Percentiles rank a stretch among this genome's conserved stretches.
Conservation (phyloP, 2,329 filamentous ascomycete genomes). For the Didymellaceae sp. region DNA sequence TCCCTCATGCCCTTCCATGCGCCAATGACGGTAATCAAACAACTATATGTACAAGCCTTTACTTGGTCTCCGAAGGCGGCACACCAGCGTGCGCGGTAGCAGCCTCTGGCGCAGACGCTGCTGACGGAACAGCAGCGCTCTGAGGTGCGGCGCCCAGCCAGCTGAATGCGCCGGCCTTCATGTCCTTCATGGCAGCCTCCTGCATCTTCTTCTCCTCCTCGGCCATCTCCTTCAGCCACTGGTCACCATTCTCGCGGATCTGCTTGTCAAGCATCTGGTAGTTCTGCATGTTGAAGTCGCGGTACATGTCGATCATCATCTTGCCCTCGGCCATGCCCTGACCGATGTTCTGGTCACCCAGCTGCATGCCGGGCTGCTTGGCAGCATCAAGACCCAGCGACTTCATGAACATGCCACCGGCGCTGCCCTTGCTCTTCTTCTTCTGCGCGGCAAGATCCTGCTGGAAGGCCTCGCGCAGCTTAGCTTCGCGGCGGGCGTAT, state of each 20-base stretch:
- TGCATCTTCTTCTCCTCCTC: slow-evolving; percentile 86
- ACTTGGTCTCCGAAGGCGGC: slow-evolving; percentile 20
- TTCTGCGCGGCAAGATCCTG: slow-evolving; percentile 75
- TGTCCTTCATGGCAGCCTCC: slow-evolving; percentile 88
- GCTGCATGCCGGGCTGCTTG: slow-evolving; percentile 60
- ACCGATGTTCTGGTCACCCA: slow-evolving; percentile 62
- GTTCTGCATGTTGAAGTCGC: slow-evolving; percentile 87
- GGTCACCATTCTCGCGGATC: slow-evolving; percentile 90
- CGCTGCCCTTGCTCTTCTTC: slow-evolving; percentile 65
- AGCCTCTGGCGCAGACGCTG: slow-evolving; percentile 25
- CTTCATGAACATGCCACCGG: slow-evolving; percentile 72
- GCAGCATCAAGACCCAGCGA: slow-evolving; percentile 77
- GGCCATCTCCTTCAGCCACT: slow-evolving; percentile 94
- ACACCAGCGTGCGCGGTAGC: slow-evolving; percentile 23
- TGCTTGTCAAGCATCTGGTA: slow-evolving; percentile 90
- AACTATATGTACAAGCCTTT: slow-evolving; percentile 1
- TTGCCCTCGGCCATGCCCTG: slow-evolving; percentile 90
- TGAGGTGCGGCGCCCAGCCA: slow-evolving; percentile 35
- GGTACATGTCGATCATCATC: slow-evolving; percentile 94
- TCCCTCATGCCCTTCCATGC: slow-evolving; percentile 2
- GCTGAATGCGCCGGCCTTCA: slow-evolving; percentile 65
- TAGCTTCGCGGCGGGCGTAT: slow-evolving; percentile 86
- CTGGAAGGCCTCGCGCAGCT: slow-evolving; percentile 83
- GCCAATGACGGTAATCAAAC: slow-evolving; percentile 2
- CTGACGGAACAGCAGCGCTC: slow-evolving; percentile 22